Evolutionary conservation across 2,329 filamentous ascomycete species (phyloP), one percentile per base, ranked within the genome.

Genomic region (Didymella segeticola): DNA sequence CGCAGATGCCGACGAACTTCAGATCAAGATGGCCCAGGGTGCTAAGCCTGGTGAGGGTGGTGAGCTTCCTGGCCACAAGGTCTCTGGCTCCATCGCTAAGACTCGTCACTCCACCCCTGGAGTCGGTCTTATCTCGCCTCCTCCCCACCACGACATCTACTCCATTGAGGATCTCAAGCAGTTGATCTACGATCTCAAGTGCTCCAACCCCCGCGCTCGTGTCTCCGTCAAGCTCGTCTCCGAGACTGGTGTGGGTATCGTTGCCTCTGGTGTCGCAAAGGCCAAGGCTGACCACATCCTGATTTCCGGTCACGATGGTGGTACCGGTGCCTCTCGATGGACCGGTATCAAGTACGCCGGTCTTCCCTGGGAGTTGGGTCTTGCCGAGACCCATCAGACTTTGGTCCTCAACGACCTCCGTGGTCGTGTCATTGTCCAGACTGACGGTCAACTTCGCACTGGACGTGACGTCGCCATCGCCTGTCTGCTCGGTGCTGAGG

Each of bases 11-110:
- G 93, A 98, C 70, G 93, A 98, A 79, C 82, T 98, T 38, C 93
- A 98, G 77, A 98, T 98, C 80, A 98, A 98, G 85, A 98, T 98
- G 93, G 93, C 93, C 9, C 93, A 98, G 79, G 93, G 93, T 74
- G 93, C 93, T 59, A 98, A 98, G 84, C 93, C 93, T 51, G 93
- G 93, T 77, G 93, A 98, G 78, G 93, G 93, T 81, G 93, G 93
- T 84, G 93, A 98, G 78, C 86, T 98, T 71, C 93, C 93, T 43
- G 93, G 93, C 33, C 92, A 97, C 83, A 98, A 98, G 80, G 93
- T 98, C 23, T 95, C 93, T 57, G 90, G 90, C 70, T 90, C 91
- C 6, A 98, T 98, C 76, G 93, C 91, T 53, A 89, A 91, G 67
- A 98, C 93, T 52, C 89, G 93, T 75, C 93, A 97, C 81, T 98